phyloP scores from a whole-genome alignment of 2,329 filamentous ascomycete species.

The Xylariaceae sp. region DNA sequence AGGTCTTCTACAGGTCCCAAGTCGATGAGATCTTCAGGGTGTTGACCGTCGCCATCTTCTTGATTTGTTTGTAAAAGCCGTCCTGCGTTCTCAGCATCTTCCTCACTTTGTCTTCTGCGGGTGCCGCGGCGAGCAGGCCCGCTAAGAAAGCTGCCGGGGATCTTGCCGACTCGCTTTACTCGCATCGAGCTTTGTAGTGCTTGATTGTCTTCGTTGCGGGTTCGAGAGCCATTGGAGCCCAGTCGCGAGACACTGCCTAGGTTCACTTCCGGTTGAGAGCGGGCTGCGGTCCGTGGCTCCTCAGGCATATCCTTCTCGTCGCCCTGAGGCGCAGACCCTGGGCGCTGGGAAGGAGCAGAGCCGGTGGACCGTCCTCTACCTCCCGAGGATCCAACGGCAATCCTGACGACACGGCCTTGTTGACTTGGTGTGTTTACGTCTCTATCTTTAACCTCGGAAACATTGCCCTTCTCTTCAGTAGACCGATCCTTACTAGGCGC shows the following conservation, averaged over 20 bases:
- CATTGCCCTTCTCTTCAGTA: constrained; percentile 38
- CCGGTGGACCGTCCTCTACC: constrained; percentile 36
- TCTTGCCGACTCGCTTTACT: constrained; percentile 72
- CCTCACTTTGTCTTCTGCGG: constrained; percentile 63
- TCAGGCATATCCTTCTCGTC: constrained; percentile 46
- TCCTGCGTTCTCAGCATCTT: constrained; percentile 54
- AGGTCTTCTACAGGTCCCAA: constrained; percentile 36
- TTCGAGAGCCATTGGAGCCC: constrained; percentile 48
- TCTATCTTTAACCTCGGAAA: constrained; percentile 31
- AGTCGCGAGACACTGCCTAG: constrained; percentile 55
- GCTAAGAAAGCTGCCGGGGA: constrained; percentile 74
- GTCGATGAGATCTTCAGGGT: constrained; percentile 33
- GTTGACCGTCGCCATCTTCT: constrained; percentile 41
- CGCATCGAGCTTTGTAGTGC: constrained; percentile 72
- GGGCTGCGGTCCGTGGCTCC: constrained; percentile 48
- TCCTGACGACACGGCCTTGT: constrained; percentile 53
- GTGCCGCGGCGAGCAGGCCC: constrained; percentile 76
- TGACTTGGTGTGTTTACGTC: constrained; percentile 56
- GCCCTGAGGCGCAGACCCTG: constrained; percentile 28
- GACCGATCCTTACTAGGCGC: constrained; percentile 42
- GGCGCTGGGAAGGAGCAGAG: constrained; percentile 34
- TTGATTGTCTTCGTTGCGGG: constrained; percentile 59
- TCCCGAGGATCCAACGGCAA: constrained; percentile 51
- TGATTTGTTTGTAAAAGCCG: constrained; percentile 40
- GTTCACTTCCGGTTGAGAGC: constrained; percentile 45